These are phyloP conservation scores for Carex myosuroides DNA, from an alignment of 176 grass and related monocot genomes.

Conservation along the genomic window DNA sequence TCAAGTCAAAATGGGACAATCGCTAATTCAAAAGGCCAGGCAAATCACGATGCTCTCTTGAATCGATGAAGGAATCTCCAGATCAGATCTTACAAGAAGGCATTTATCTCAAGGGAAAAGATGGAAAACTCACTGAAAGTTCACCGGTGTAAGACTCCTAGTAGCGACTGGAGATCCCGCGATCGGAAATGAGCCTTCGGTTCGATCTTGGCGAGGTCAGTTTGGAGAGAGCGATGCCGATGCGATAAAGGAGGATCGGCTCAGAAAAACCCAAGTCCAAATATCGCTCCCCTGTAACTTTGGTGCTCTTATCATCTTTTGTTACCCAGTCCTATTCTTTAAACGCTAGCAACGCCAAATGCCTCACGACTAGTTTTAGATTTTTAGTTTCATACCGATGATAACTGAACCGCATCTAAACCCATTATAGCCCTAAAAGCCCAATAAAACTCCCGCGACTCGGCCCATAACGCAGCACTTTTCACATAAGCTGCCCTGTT, in stretches of 20 bases:
- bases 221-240: neutral
- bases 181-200: neutral
- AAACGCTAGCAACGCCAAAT: too few relatives aligned
- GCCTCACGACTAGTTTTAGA: too few relatives aligned
- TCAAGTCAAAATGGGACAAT: neutral
- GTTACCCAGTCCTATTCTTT: too few relatives aligned
- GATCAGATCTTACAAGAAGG: neutral
- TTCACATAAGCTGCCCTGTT: neutral
- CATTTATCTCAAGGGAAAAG: neutral
- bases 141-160: neutral
- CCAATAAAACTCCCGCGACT: too few relatives aligned
- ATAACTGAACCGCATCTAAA: too few relatives aligned
- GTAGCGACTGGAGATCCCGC: neutral
- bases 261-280: neutral
- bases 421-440: too few relatives aligned
- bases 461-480: constrained; percentile 1
- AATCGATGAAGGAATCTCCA: neutral
- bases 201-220: neutral
- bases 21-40: neutral
- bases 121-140: neutral
- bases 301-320: neutral
- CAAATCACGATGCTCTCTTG: neutral
- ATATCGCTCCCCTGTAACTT: neutral
- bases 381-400: too few relatives aligned
- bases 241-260: neutral